Evolutionary conservation across 2,329 filamentous ascomycete species (phyloP), one percentile per base, ranked within the genome.

Genomic region (Fusarium citri): DNA sequence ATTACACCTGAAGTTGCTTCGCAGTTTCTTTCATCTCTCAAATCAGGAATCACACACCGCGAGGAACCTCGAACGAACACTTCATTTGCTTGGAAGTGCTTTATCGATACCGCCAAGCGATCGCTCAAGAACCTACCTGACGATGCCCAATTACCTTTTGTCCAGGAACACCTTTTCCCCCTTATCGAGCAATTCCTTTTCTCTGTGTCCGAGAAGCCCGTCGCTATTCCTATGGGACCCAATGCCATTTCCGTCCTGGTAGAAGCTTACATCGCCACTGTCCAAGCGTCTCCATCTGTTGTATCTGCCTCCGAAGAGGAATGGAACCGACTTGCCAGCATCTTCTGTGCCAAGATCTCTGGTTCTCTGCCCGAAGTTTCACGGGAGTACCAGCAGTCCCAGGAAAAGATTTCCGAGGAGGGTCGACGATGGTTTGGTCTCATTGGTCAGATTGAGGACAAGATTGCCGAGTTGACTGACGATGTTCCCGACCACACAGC

Each of bases 361-460:
- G 87, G 88, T 8, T 97, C 94, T 1, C 85, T 93, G 8, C 94
- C 94, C 1, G 94, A 95, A 76, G 89, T 95, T 59, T 94, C 94
- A 0, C 91, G 91, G 66, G 92, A 94, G 20, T 92, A 92, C 71
- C 85, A 87, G 26, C 84, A 85, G 43, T 97, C 93, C 0, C 94
- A 97, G 76, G 85, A 88, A 53, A 83, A 84, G 42, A 85, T 97
- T 26, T 87, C 88, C 12, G 84, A 89, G 9, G 87, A 92, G 72
- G 90, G 90, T 0, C 83, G 85, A 47, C 89, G 92, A 1, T 93
- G 93, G 81, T 91, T 92, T 64, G 80, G 86, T 3, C 79, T 94
- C 12, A 83, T 83, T 1, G 83, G 83, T 3, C 80, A 82, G 22
- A 79, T 89, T 7, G 78, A 84, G 34, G 74, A 71, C 64, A 80